Evolutionary conservation across 108 stramenopile species (phyloP).

Genomic region (Conticribra weissflogii): DNA sequence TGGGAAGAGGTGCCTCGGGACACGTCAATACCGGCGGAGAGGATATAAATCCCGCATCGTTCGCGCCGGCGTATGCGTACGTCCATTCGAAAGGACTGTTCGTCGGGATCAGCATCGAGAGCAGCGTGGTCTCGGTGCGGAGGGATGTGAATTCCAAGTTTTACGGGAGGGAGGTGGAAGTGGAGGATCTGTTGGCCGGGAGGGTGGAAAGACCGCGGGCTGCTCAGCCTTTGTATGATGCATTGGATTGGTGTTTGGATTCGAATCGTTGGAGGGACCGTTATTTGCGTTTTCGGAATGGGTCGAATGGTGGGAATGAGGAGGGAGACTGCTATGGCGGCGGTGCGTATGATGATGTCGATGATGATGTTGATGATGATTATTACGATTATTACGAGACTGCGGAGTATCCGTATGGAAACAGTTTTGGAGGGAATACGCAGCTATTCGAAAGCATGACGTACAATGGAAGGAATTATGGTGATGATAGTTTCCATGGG

Average conservation of each 20-base stretch:
- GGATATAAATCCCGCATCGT: slow-evolving; percentile 50
- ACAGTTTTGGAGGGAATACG: neutral
- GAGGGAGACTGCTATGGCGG: neutral
- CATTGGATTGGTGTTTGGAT: slow-evolving; percentile 38
- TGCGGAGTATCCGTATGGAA: neutral
- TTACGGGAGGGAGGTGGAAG: slow-evolving; percentile 62
- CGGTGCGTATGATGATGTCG: neutral
- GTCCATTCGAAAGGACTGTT: slow-evolving; percentile 89
- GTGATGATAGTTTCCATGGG: neutral
- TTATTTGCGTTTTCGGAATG: neutral
- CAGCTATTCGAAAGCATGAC: neutral
- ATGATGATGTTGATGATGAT: neutral
- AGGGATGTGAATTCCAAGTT: slow-evolving; percentile 89
- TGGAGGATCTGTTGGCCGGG: slow-evolving; percentile 53
- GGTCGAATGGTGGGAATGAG: neutral
- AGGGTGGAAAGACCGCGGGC: slow-evolving; percentile 68
- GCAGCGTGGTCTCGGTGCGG: slow-evolving; percentile 61
- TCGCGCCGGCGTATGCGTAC: slow-evolving; percentile 84
- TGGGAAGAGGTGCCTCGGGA: slow-evolving; percentile 67
- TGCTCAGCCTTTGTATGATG: slow-evolving; percentile 76
- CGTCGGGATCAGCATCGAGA: slow-evolving; percentile 83
- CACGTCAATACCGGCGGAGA: slow-evolving; percentile 36
- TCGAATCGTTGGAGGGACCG: neutral
- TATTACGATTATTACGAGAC: neutral
- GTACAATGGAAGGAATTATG: neutral